Conservation (phyloP, 139 green algal genomes). For the Edaphochlamys debaryana region DNA sequence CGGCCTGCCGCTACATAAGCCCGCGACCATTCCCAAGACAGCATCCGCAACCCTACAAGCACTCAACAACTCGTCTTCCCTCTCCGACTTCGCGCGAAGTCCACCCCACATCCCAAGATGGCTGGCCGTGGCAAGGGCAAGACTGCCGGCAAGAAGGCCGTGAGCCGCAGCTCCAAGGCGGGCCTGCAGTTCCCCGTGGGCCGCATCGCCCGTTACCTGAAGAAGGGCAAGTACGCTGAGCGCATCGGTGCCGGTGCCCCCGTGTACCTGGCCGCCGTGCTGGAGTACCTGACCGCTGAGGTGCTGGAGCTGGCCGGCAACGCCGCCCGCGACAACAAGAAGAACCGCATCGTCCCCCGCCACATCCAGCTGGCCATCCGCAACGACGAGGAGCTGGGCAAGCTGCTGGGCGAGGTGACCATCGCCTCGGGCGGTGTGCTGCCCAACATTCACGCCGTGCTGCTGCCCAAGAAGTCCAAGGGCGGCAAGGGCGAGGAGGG, state of each 20-base stretch:
- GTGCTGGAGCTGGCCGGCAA: slow-evolving; percentile 99
- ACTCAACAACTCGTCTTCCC: too few species aligned
- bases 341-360: slow-evolving; percentile 82
- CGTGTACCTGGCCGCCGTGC: slow-evolving; percentile 74
- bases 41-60: too few species aligned
- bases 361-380: slow-evolving; percentile 92
- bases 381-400: slow-evolving; percentile 74
- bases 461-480: slow-evolving; percentile 81
- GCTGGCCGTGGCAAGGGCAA: not conserved
- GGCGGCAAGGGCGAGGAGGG: slow-evolving; percentile 33
- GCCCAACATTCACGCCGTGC: slow-evolving; percentile 84
- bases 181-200: slow-evolving; percentile 91
- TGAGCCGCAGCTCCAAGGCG: slow-evolving; percentile 87
- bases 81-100: too few species aligned
- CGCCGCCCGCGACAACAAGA: slow-evolving; percentile 93
- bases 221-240: slow-evolving; percentile 74
- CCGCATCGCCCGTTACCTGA: slow-evolving; percentile 85
- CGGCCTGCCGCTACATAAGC: too few species aligned
- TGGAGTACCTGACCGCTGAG: slow-evolving; percentile 94
- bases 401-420: slow-evolving; percentile 71
- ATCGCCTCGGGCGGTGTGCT: slow-evolving; percentile 61
- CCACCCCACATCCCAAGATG: not conserved
- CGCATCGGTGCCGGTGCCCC: slow-evolving; percentile 71
- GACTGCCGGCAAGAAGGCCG: slow-evolving; percentile 67
- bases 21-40: too few species aligned